Conservation (phyloP, 148 eudicot genomes). For the Rhododendron vialii region DNA sequence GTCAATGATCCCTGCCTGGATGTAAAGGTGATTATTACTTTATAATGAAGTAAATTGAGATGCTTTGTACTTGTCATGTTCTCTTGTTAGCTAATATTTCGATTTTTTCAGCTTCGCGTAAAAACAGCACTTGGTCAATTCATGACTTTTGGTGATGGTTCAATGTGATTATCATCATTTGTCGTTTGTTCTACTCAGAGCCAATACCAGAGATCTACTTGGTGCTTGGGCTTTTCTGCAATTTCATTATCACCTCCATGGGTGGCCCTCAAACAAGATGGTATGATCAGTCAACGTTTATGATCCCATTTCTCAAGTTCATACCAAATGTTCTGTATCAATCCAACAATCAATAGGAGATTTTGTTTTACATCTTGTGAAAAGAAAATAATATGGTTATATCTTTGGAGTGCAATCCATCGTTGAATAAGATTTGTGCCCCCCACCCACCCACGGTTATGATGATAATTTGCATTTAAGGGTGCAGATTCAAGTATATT, state of each 20-base stretch:
- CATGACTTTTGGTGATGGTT: constrained; percentile 40
- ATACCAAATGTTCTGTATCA: background rate
- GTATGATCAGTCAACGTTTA: constrained; percentile 10
- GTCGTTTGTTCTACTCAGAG: background rate
- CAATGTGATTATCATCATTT: constrained; percentile 24
- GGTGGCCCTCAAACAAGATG: constrained; percentile 15
- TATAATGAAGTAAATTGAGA: background rate
- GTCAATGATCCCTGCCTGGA: constrained; percentile 78
- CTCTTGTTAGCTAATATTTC: background rate
- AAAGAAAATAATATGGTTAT: background rate
- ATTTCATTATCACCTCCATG: constrained; percentile 3
- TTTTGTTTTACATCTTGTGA: background rate
- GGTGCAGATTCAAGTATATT: constrained; percentile 4
- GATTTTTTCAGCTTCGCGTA: constrained; percentile 68
- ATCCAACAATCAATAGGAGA: background rate
- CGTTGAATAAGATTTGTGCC: background rate
- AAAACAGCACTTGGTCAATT: constrained; percentile 57
- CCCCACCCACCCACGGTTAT: background rate
- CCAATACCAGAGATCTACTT: constrained; percentile 8
- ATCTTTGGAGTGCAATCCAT: background rate
- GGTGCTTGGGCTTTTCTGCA: constrained; percentile 9
- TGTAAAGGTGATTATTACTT: constrained; percentile 57
- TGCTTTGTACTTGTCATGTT: background rate
- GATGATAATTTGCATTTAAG: background rate
- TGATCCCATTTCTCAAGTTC: background rate